These are phyloP conservation scores for Mycotypha africana DNA, from an alignment of 371 early-diverging fungal species.

Conservation along the genomic window DNA sequence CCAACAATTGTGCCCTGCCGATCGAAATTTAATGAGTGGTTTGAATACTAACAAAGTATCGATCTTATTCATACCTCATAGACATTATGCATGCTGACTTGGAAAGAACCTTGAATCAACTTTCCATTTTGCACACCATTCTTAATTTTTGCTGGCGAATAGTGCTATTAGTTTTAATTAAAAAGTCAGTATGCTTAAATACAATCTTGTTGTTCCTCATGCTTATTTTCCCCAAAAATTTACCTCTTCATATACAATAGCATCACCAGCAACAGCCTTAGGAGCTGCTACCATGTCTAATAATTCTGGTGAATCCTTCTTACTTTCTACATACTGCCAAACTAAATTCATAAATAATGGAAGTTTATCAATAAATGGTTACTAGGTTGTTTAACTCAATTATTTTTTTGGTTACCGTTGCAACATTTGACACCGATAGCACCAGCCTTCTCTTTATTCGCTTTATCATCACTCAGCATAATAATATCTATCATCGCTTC, in stretches of 20 bases:
- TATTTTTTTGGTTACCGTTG: too few species aligned
- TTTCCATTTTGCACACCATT: conserved; percentile 81
- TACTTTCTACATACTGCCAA: conserved; percentile 48
- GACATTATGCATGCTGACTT: conserved; percentile 81
- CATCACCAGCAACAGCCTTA: conserved; percentile 38
- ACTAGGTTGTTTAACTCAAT: too few species aligned
- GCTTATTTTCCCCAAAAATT: too few species aligned
- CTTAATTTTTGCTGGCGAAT: conserved; percentile 67
- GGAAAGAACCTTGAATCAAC: conserved; percentile 76
- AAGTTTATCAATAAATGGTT: too few species aligned
- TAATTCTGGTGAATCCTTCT: conserved; percentile 69
- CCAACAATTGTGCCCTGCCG: conserved; percentile 69
- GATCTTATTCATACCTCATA: conserved; percentile 63
- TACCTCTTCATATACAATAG: conserved; percentile 53
- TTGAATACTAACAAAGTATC: too few species aligned
- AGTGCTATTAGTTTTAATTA: conserved; percentile 39
- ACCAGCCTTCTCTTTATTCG: conserved; percentile 70
- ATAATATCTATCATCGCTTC: conserved; percentile 46
- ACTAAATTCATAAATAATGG: too few species aligned
- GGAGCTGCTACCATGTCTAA: conserved; percentile 82
- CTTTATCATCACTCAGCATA: conserved; percentile 86
- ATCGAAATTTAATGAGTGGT: too few species aligned
- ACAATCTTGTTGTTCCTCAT: too few species aligned
- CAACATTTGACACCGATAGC: conserved; percentile 59
- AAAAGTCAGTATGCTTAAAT: background rate